Percentiles rank a stretch among this genome's conserved stretches.
Evolutionary conservation across 2,329 filamentous ascomycete genomes (phyloP).

Genomic region (Colletotrichum orchidophilum): DNA sequence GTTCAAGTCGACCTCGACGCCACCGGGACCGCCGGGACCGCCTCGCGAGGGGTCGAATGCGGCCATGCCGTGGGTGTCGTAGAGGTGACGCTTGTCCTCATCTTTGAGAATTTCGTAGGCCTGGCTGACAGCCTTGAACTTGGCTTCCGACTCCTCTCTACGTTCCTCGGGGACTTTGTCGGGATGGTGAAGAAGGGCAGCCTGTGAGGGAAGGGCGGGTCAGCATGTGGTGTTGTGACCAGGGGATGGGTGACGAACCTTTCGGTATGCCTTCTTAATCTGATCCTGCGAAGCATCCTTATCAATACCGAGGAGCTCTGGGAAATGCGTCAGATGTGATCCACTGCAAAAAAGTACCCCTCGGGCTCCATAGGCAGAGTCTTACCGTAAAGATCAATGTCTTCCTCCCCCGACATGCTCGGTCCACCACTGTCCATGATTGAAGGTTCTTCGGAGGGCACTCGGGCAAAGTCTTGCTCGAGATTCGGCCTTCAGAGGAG

Average conservation of each 20-base stretch:
- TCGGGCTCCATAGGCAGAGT: constrained; percentile 24
- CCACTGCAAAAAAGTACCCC: constrained; percentile 29
- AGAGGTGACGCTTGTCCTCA: constrained; percentile 90
- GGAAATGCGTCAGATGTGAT: constrained; percentile 34
- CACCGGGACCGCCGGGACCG: constrained; percentile 63
- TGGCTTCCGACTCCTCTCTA: constrained; percentile 84
- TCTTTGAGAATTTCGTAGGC: constrained; percentile 98
- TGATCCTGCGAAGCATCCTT: constrained; percentile 78
- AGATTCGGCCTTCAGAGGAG: constrained; percentile 25
- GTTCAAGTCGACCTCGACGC: constrained; percentile 83
- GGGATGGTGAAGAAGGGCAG: constrained; percentile 88
- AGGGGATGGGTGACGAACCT: constrained; percentile 60
- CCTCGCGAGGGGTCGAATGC: constrained; percentile 85
- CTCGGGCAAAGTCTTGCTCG: constrained; percentile 28
- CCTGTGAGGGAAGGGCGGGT: constrained; percentile 57
- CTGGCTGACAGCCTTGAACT: constrained; percentile 92
- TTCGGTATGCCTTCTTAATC: constrained; percentile 96
- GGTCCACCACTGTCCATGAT: constrained; percentile 37
- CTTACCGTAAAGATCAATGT: constrained; percentile 71
- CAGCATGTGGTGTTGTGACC: constrained; percentile 22
- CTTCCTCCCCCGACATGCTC: constrained; percentile 41
- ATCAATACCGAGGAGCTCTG: constrained; percentile 83
- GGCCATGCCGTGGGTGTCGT: constrained; percentile 95
- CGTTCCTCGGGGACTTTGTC: constrained; percentile 93
- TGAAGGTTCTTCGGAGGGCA: constrained; percentile 20